These are phyloP conservation scores for Brassica balearica DNA, from an alignment of 441 rosid genomes.

Conservation along the genomic window DNA sequence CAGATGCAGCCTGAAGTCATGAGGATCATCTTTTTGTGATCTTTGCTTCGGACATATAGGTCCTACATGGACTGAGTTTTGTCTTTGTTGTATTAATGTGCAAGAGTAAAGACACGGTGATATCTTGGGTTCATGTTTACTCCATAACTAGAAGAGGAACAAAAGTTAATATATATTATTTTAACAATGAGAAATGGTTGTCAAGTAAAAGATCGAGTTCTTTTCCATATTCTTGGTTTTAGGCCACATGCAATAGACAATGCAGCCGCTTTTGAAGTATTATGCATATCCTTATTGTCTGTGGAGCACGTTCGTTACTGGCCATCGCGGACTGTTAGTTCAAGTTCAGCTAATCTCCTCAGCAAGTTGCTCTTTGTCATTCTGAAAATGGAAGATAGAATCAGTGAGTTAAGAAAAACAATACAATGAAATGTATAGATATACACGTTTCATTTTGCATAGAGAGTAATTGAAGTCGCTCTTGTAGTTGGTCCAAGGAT, in stretches of 20 bases:
- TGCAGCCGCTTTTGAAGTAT: not conserved
- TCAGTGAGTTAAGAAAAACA: not conserved
- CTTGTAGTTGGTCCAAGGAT: not conserved
- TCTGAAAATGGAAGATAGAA: not conserved
- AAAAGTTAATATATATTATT: not conserved
- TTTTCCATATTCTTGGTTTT: not conserved
- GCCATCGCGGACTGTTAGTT: not conserved
- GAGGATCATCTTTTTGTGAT: slow-evolving; percentile 10
- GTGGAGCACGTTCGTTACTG: not conserved
- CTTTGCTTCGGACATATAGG: not conserved
- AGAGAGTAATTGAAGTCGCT: not conserved
- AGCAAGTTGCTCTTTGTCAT: not conserved
- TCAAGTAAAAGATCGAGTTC: not conserved
- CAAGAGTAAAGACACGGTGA: not conserved
- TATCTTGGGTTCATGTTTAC: not conserved
- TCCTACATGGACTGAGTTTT: slow-evolving; percentile 21
- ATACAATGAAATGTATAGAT: not conserved
- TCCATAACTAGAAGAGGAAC: not conserved
- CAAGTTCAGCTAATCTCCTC: not conserved
- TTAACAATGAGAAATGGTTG: not conserved
- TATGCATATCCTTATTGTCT: not conserved
- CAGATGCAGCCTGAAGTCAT: slow-evolving; percentile 39
- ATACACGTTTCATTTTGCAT: not conserved
- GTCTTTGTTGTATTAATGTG: slow-evolving; percentile 14
- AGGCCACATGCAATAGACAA: not conserved